These are phyloP conservation scores for Pseudoscleropodium purum DNA, from an alignment of 225 moss, liverwort and hornwort genomes.

Conservation along the genomic window DNA sequence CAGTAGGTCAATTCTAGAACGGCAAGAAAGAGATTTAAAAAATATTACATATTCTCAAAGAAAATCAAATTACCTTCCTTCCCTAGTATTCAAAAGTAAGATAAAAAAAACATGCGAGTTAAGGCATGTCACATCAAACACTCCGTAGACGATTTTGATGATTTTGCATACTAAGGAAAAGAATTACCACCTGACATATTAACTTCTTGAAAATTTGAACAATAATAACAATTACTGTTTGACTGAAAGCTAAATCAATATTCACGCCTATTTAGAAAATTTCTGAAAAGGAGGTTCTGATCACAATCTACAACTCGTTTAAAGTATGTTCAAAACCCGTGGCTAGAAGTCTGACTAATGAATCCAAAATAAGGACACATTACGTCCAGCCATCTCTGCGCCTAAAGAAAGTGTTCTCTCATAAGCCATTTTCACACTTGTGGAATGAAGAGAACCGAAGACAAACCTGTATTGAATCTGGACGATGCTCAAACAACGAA, in stretches of 20 bases:
- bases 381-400: not conserved
- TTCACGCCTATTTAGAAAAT: not conserved
- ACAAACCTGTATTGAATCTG: slow-evolving; percentile 11
- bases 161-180: not conserved
- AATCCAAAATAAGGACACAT: not conserved
- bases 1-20: not conserved
- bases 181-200: not conserved
- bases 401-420: not conserved
- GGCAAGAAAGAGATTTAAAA: not conserved
- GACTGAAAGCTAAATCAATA: not conserved
- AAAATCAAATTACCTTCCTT: not conserved
- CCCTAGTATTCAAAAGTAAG: not conserved
- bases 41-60: not conserved
- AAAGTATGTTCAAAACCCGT: not conserved
- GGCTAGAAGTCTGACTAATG: not conserved
- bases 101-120: not conserved
- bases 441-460: not conserved
- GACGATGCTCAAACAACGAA: not conserved
- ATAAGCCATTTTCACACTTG: not conserved
- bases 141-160: not conserved
- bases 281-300: not conserved
- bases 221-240: not conserved
- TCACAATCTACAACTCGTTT: not conserved
- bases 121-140: not conserved
- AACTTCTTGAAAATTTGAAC: not conserved